These are phyloP conservation scores for Boletus edulis DNA, from an alignment of 768 basidiomycete genomes.

Conservation along the genomic window DNA sequence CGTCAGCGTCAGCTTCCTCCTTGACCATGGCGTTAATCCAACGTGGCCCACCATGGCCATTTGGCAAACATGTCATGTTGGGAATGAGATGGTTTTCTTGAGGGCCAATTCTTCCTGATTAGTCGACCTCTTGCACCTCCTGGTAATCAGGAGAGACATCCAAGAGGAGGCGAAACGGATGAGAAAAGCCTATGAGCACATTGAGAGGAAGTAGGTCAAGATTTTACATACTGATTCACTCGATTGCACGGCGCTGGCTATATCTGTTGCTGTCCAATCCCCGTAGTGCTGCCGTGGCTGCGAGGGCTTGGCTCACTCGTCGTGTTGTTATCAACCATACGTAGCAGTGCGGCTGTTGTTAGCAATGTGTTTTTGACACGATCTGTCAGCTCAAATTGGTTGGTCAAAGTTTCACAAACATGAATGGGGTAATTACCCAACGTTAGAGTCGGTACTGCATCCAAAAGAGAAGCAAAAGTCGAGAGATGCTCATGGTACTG, in stretches of 20 bases:
- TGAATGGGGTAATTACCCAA: too few relatives aligned
- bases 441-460: too few relatives aligned
- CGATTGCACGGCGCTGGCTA: not conserved
- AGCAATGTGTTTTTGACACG: too few relatives aligned
- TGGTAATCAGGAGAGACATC: not conserved
- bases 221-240: not conserved
- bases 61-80: slow-evolving; percentile 6
- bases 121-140: not conserved
- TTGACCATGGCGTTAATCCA: slow-evolving; percentile 1
- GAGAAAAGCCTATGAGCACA: not conserved
- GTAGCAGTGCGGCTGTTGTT: too few relatives aligned
- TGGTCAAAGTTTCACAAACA: too few relatives aligned
- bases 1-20: not conserved
- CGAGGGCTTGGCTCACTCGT: too few relatives aligned
- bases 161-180: not conserved
- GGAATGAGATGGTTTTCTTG: slow-evolving; percentile 4
- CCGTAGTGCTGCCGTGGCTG: too few relatives aligned
- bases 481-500: too few relatives aligned
- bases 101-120: not conserved
- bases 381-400: too few relatives aligned
- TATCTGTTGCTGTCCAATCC: not conserved
- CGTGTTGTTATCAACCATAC: too few relatives aligned
- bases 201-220: not conserved
- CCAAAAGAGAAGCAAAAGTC: too few relatives aligned
- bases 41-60: slow-evolving; percentile 14